phyloP scores from a whole-genome alignment of 1,284 basidiomycete genomes.

The Puccinia triticina region DNA sequence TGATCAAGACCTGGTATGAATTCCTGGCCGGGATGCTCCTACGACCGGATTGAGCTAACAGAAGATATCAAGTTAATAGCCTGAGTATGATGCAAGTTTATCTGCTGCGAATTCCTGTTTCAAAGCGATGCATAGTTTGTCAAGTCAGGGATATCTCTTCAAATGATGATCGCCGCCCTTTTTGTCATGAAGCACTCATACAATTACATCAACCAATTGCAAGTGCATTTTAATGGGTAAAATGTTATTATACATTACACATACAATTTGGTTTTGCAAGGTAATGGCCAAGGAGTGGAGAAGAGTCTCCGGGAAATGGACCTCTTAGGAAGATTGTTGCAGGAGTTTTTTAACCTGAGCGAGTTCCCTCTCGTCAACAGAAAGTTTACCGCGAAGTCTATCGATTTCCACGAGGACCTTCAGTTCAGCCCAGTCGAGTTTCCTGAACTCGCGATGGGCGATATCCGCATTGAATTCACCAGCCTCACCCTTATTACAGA shows the following conservation, averaged over 20 bases:
- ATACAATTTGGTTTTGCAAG: neutral
- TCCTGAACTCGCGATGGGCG: constrained; percentile 29
- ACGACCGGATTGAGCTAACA: no score
- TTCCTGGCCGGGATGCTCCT: no score
- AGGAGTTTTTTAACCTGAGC: constrained; percentile 26
- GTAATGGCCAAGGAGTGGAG: neutral
- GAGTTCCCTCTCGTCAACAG: constrained; percentile 30
- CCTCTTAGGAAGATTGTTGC: constrained; percentile 13
- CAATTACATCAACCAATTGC: neutral
- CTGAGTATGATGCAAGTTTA: no score
- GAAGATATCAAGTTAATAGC: no score
- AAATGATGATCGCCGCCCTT: no score
- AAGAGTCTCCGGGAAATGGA: neutral
- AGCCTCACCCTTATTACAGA: constrained; percentile 57
- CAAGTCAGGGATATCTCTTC: no score
- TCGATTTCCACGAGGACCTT: constrained; percentile 43
- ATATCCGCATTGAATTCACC: constrained; percentile 41
- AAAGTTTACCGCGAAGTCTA: constrained; percentile 27
- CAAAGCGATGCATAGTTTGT: no score
- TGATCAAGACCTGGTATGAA: no score
- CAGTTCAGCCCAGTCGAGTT: constrained; percentile 39
- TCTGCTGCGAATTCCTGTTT: no score
- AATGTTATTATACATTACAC: neutral
- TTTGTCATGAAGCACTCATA: neutral
- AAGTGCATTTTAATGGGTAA: neutral